These are phyloP conservation scores for Acer negundo DNA, from an alignment of 345 rosid species.

Conservation along the genomic window DNA sequence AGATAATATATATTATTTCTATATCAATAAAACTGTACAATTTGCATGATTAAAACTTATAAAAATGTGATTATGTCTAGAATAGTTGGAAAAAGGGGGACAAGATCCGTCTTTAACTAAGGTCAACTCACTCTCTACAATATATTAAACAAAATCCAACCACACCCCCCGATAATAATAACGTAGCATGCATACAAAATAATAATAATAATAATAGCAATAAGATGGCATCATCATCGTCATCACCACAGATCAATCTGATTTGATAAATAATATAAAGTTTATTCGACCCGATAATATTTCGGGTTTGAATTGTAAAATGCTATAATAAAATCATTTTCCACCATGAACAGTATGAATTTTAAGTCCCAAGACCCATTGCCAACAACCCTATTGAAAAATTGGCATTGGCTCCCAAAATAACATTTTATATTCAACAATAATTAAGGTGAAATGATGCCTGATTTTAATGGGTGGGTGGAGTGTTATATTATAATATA, in stretches of 20 bases:
- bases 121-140: background rate
- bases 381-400: background rate
- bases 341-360: background rate
- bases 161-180: background rate
- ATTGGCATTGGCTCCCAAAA: background rate
- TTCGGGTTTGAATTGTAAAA: no score
- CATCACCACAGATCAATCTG: no score
- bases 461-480: background rate
- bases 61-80: background rate
- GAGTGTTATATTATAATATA: background rate
- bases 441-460: background rate
- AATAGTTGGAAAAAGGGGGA: background rate
- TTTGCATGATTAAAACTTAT: background rate
- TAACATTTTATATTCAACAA: background rate
- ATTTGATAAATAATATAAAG: no score
- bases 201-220: background rate
- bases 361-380: background rate
- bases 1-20: background rate
- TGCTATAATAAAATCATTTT: background rate
- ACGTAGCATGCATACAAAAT: background rate
- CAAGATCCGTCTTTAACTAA: slow-evolving; percentile 2
- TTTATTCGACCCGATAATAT: no score
- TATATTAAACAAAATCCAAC: background rate
- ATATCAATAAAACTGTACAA: background rate
- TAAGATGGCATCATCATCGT: background rate